A percentile compares a stretch with the other conserved stretches of the same genome.
Evolutionary conservation across 257 asterid species (phyloP).

Genomic region (Penstemon barbatus): DNA sequence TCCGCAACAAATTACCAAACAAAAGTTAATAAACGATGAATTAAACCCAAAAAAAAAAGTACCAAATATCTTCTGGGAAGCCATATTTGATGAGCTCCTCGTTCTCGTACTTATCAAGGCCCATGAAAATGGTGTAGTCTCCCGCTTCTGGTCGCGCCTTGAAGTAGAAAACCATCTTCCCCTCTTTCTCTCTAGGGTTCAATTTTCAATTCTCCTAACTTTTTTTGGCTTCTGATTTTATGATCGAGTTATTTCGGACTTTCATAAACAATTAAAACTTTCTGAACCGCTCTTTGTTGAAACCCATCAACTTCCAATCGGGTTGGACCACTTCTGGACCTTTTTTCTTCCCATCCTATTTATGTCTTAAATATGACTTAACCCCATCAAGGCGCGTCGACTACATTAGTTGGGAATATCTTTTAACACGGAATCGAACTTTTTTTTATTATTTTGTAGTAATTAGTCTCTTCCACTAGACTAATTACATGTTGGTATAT

Average conservation of each 20-base stretch:
- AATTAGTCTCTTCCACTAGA: too few species aligned
- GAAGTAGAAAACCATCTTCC: slow-evolving; percentile 86
- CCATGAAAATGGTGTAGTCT: slow-evolving; percentile 93
- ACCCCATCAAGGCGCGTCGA: too few species aligned
- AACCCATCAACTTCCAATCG: neutral
- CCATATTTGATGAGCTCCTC: slow-evolving; percentile 98
- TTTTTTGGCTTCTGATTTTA: slow-evolving; percentile 38
- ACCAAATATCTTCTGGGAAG: slow-evolving; percentile 88
- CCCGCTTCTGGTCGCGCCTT: slow-evolving; percentile 89
- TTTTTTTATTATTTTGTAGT: too few species aligned
- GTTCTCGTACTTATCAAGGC: slow-evolving; percentile 85
- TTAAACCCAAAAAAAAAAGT: slow-evolving; percentile 17
- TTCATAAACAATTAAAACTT: slow-evolving; percentile 18
- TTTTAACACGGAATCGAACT: too few species aligned
- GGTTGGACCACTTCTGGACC: too few species aligned
- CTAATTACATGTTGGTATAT: too few species aligned
- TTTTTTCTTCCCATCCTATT: too few species aligned
- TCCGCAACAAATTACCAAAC: neutral
- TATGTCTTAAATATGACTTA: too few species aligned
- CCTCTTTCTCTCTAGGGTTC: neutral
- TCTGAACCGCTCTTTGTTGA: neutral
- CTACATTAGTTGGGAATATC: too few species aligned
- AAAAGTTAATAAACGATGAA: neutral
- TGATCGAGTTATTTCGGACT: slow-evolving; percentile 3
- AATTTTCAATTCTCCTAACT: slow-evolving; percentile 2